These are phyloP conservation scores for Microthlaspi erraticum DNA, from an alignment of 345 rosid genomes.

Conservation along the genomic window DNA sequence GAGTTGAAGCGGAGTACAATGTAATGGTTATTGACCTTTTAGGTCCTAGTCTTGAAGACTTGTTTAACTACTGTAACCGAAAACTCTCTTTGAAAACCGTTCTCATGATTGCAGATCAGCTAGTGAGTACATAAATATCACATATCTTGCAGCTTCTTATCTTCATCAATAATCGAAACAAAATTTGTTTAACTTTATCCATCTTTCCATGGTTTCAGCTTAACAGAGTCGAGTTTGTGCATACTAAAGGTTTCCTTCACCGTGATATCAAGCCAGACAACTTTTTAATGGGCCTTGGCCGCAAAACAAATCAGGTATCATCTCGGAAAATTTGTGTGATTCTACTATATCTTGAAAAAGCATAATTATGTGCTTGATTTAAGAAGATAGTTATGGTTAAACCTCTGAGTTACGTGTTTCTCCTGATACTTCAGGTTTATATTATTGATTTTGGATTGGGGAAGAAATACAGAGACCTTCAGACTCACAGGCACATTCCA, in stretches of 20 bases:
- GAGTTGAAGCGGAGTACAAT: constrained; percentile 73
- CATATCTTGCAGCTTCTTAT: not conserved
- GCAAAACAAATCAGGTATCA: constrained; percentile 64
- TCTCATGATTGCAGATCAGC: constrained; percentile 82
- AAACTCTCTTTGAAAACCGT: constrained; percentile 76
- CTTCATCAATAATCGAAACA: constrained; percentile 9
- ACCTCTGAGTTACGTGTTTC: constrained; percentile 3
- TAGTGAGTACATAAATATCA: constrained; percentile 48
- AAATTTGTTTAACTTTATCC: not conserved
- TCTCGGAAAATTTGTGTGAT: not conserved
- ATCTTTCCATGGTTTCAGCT: constrained; percentile 43
- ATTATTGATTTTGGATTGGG: constrained; percentile 79
- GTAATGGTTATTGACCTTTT: constrained; percentile 84
- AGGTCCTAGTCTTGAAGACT: constrained; percentile 87
- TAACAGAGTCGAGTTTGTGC: constrained; percentile 60
- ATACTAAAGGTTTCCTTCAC: constrained; percentile 60
- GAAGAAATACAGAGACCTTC: constrained; percentile 83
- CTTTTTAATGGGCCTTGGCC: constrained; percentile 62
- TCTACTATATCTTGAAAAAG: not conserved
- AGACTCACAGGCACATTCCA: constrained; percentile 81
- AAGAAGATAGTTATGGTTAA: not conserved
- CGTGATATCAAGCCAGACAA: constrained; percentile 67
- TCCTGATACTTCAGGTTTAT: constrained; percentile 53
- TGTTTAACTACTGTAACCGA: constrained; percentile 75
- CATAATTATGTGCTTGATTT: not conserved